Conservation (phyloP, 352 stramenopile species). For the Pythium insidiosum region DNA sequence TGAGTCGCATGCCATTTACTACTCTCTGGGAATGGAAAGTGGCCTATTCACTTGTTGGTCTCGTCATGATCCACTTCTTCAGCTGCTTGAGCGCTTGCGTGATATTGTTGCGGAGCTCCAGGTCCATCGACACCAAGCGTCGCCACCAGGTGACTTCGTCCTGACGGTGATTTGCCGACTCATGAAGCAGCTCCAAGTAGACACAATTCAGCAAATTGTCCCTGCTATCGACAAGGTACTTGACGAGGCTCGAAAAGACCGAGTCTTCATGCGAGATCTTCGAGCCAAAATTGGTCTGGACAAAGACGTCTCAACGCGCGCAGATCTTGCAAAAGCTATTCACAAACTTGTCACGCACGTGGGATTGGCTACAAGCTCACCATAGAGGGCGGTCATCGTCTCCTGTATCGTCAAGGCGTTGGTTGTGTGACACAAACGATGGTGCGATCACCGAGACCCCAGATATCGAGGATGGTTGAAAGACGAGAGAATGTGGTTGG, state of each 20-base stretch:
- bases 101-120: slow-evolving; percentile 40
- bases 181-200: slow-evolving; percentile 33
- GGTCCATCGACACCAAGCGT: slow-evolving; percentile 35
- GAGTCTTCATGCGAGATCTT: slow-evolving; percentile 21
- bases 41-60: no score
- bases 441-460: slow-evolving; percentile 16
- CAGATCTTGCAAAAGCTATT: no score
- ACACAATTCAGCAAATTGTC: slow-evolving; percentile 23
- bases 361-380: no score
- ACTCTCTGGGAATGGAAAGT: no score
- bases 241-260: slow-evolving; percentile 23
- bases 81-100: slow-evolving; percentile 26
- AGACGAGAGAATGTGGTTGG: slow-evolving; percentile 6
- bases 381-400: no score
- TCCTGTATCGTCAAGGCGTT: no score
- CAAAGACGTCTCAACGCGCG: slow-evolving; percentile 15
- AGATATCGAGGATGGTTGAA: slow-evolving; percentile 16
- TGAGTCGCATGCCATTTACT: no score
- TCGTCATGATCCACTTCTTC: neutral
- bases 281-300: slow-evolving; percentile 31
- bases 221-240: slow-evolving; percentile 31
- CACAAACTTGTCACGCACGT: no score
- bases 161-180: slow-evolving; percentile 23
- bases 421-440: no score
- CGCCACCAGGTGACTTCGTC: slow-evolving; percentile 30